These are phyloP conservation scores for Colletotrichum tamarilloi DNA, from an alignment of 2,329 filamentous ascomycete genomes.

Conservation along the genomic window DNA sequence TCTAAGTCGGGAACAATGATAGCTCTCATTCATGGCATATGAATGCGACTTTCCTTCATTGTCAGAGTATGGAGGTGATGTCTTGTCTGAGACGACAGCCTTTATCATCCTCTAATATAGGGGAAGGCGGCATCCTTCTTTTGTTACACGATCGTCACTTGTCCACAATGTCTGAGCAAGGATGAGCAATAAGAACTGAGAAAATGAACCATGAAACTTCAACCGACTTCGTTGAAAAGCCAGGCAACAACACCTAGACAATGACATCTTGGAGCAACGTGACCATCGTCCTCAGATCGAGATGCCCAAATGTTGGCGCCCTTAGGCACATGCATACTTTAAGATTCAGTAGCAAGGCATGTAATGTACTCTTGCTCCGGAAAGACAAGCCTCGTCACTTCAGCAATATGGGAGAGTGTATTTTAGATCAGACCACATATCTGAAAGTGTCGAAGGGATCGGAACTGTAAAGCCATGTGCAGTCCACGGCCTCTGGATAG, in stretches of 20 bases:
- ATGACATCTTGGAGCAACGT: neutral
- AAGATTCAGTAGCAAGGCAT: neutral
- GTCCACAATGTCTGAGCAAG: neutral
- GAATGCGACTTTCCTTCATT: neutral
- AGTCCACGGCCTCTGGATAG: neutral
- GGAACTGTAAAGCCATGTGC: neutral
- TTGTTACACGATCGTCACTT: neutral
- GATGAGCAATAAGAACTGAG: neutral
- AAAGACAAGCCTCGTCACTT: neutral
- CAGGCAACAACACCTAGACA: neutral
- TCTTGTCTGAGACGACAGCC: neutral
- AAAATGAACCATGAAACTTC: neutral
- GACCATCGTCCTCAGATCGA: neutral
- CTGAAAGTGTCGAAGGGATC: neutral
- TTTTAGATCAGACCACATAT: neutral
- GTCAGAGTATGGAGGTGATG: neutral
- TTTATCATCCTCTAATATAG: neutral
- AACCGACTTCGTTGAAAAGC: neutral
- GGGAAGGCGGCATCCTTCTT: neutral
- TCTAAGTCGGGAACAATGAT: slow-evolving; percentile 1
- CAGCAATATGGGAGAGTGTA: neutral
- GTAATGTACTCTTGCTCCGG: neutral
- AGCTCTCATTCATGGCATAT: neutral
- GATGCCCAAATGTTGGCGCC: neutral
- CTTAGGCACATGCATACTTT: neutral